phyloP scores from a whole-genome alignment of 768 basidiomycete species.

The Coprinellus micaceus region DNA sequence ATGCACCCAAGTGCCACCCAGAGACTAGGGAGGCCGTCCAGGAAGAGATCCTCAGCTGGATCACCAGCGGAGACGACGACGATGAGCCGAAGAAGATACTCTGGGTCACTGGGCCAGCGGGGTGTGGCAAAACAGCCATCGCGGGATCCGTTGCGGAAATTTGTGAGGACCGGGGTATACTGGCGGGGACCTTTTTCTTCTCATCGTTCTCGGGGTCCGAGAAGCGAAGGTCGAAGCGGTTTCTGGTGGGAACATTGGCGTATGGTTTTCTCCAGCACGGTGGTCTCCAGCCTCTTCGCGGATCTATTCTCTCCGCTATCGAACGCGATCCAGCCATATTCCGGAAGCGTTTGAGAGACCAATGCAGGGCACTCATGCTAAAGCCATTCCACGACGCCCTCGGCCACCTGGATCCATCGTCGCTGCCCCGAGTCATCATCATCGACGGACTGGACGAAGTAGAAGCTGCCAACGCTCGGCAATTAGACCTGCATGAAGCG shows the following conservation, averaged over 20 bases:
- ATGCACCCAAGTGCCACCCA: not conserved
- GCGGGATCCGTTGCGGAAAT: conserved; percentile 6
- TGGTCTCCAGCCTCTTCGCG: not conserved
- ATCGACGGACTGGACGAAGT: not conserved
- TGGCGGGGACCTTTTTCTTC: conserved; percentile 12
- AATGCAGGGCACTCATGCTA: not conserved
- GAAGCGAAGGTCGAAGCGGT: not conserved
- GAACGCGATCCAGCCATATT: not conserved
- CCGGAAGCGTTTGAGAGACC: not conserved
- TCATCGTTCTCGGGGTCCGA: not conserved
- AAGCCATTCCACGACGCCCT: not conserved
- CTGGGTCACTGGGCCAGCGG: conserved; percentile 9
- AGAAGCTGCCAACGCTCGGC: not conserved
- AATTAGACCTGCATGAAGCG: not conserved
- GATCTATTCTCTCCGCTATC: not conserved
- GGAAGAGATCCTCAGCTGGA: conserved; percentile 4
- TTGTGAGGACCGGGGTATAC: not conserved
- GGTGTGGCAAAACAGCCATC: conserved; percentile 10
- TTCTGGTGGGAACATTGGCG: not conserved
- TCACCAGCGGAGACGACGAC: not conserved
- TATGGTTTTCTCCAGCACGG: not conserved
- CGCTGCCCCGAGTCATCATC: not conserved
- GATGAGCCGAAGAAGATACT: not conserved
- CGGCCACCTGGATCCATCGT: not conserved
- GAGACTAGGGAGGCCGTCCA: conserved; percentile 7